phyloP scores from a whole-genome alignment of 2,329 filamentous ascomycete genomes.

The Epichloe gansuensis region DNA sequence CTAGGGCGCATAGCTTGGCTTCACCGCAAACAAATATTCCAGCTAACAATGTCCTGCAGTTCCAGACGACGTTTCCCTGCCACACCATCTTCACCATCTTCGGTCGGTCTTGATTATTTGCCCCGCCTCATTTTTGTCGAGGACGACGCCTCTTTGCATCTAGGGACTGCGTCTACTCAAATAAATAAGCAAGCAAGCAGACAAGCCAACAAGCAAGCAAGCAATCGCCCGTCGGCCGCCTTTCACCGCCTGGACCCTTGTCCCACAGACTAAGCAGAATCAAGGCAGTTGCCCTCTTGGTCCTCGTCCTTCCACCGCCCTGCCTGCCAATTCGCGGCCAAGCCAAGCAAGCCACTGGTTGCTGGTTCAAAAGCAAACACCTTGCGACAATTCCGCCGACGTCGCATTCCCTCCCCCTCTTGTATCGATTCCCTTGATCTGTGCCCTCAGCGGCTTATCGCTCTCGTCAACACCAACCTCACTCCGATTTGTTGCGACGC shows the following conservation, averaged over 20 bases:
- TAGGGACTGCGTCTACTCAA: neutral
- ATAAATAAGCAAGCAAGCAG: neutral
- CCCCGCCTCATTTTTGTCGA: too few relatives aligned
- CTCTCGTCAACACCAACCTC: neutral
- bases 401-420: slow-evolving; percentile 6
- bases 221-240: neutral
- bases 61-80: slow-evolving; percentile 1
- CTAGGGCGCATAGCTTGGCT: neutral
- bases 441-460: slow-evolving; percentile 1
- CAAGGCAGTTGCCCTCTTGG: neutral
- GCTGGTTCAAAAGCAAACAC: slow-evolving; percentile 3
- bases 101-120: too few relatives aligned
- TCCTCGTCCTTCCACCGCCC: neutral
- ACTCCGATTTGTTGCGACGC: neutral
- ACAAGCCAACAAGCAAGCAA: neutral
- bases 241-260: slow-evolving; percentile 13
- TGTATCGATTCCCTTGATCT: neutral
- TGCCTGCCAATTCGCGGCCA: neutral
- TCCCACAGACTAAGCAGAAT: neutral
- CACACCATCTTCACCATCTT: neutral
- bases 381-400: slow-evolving; percentile 6
- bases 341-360: neutral
- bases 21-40: neutral
- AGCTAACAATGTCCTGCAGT: slow-evolving; percentile 2
- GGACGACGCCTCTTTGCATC: neutral